A percentile compares a stretch with the other conserved stretches of the same genome.
phyloP scores from a whole-genome alignment of 2,329 filamentous ascomycete species.

The Zymoseptoria pseudotritici region DNA sequence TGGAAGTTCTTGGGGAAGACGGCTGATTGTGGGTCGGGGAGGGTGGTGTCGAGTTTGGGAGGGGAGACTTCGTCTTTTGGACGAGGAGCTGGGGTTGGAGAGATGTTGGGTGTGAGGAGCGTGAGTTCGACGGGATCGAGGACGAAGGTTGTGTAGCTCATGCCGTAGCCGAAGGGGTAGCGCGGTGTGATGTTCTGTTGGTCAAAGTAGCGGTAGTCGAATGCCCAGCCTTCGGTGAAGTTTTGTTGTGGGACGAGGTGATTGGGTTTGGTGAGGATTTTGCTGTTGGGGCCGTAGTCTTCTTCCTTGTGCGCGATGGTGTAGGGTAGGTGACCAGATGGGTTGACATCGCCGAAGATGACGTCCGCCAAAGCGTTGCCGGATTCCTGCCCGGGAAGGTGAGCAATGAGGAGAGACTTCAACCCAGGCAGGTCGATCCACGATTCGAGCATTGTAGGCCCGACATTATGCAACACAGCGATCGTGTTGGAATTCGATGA shows the following conservation, averaged over 20 bases:
- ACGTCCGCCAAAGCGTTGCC: constrained; percentile 75
- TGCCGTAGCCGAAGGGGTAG: constrained; percentile 79
- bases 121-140: constrained; percentile 49
- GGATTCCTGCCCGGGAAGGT: constrained; percentile 79
- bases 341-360: constrained; percentile 69
- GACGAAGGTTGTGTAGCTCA: constrained; percentile 71
- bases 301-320: constrained; percentile 67
- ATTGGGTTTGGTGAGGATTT: constrained; percentile 63
- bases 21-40: constrained; percentile 50
- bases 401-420: constrained; percentile 73
- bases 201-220: constrained; percentile 88
- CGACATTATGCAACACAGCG: constrained; percentile 82
- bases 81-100: constrained; percentile 29
- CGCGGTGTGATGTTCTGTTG: constrained; percentile 64
- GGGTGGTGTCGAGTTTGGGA: constrained; percentile 47
- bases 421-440: constrained; percentile 74
- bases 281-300: constrained; percentile 68
- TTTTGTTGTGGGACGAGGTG: constrained; percentile 69
- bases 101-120: constrained; percentile 26
- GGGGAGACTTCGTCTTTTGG: constrained; percentile 37
- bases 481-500: constrained; percentile 52
- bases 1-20: constrained; percentile 56
- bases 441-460: constrained; percentile 69
- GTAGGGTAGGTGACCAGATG: constrained; percentile 78
- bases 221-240: constrained; percentile 74